Evolutionary conservation across 1,284 basidiomycete genomes (phyloP).

Genomic region (Cutaneotrichosporon sp.): DNA sequence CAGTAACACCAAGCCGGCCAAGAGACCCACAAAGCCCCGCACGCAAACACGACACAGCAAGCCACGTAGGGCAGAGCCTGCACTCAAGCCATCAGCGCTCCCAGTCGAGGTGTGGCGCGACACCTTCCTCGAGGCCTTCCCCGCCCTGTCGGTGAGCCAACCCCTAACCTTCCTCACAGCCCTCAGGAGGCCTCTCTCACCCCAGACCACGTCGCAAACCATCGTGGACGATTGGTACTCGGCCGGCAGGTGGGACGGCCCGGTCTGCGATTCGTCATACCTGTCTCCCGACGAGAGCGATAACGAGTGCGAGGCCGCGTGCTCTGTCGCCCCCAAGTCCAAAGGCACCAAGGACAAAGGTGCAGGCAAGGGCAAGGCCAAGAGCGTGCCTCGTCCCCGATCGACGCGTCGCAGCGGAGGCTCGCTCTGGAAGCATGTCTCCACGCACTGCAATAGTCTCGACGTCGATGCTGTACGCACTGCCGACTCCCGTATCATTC

Average conservation of each 20-base stretch:
- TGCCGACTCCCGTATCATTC: neutral
- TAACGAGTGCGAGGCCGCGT: neutral
- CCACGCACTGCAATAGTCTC: neutral
- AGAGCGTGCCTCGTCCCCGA: neutral
- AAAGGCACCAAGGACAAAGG: neutral
- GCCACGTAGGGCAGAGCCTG: too few species aligned
- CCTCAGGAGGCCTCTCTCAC: neutral
- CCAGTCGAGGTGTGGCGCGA: neutral
- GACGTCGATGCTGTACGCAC: neutral
- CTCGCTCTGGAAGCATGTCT: slow-evolving; percentile 1
- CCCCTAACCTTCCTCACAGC: neutral
- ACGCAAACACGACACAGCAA: neutral
- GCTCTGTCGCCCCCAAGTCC: neutral
- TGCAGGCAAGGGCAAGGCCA: neutral
- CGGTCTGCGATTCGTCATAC: neutral
- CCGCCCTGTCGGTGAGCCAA: neutral
- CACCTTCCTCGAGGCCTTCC: slow-evolving; percentile 1
- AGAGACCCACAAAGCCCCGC: too few species aligned
- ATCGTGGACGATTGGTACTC: neutral
- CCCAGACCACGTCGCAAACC: neutral
- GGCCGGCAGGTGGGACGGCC: neutral
- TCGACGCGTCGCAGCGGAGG: neutral
- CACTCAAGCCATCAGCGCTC: neutral
- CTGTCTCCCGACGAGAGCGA: neutral
- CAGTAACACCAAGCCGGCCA: too few species aligned